Percentiles rank a stretch among this genome's conserved stretches.
Evolutionary conservation across 106 monocot genomes (phyloP).

Genomic region (Apostasia ramifera): DNA sequence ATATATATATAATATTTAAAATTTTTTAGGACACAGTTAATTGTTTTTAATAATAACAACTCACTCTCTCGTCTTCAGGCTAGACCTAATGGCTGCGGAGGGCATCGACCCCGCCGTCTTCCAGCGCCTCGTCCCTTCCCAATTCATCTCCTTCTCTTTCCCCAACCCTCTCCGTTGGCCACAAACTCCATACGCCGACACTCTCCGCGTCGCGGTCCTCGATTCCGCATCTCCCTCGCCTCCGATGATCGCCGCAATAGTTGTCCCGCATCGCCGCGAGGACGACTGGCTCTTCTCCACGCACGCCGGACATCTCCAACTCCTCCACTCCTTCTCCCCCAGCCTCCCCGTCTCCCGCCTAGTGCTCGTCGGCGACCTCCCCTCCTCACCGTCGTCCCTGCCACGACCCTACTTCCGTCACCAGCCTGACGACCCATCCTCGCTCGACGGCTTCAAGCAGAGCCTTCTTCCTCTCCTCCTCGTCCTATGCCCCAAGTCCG

Average conservation of each 20-base stretch:
- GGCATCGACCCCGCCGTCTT: slow-evolving; percentile 19
- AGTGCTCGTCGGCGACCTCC: slow-evolving; percentile 46
- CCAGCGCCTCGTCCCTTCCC: slow-evolving; percentile 39
- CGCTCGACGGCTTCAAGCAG: slow-evolving; percentile 11
- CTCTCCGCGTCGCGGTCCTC: slow-evolving; percentile 64
- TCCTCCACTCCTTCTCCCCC: slow-evolving; percentile 35
- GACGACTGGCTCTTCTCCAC: slow-evolving; percentile 81
- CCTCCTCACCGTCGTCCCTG: slow-evolving; percentile 6
- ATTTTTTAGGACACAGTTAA: too few relatives aligned
- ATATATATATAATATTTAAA: too few relatives aligned
- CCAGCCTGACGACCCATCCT: neutral
- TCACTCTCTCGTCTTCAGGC: neutral
- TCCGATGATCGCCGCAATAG: slow-evolving; percentile 34
- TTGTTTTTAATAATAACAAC: too few relatives aligned
- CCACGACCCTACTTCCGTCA: slow-evolving; percentile 13
- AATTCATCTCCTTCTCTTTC: slow-evolving; percentile 55
- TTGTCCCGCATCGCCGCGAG: slow-evolving; percentile 62
- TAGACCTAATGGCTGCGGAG: neutral
- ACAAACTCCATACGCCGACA: slow-evolving; percentile 8
- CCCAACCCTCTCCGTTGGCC: slow-evolving; percentile 31
- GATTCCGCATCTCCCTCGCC: slow-evolving; percentile 32
- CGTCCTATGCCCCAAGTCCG: slow-evolving; percentile 53
- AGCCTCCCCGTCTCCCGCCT: slow-evolving; percentile 26
- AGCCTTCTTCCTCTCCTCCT: slow-evolving; percentile 50
- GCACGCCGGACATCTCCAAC: slow-evolving; percentile 48